phyloP scores from a whole-genome alignment of 192 early-diverging fungal genomes.

The Coemansia sp. region DNA sequence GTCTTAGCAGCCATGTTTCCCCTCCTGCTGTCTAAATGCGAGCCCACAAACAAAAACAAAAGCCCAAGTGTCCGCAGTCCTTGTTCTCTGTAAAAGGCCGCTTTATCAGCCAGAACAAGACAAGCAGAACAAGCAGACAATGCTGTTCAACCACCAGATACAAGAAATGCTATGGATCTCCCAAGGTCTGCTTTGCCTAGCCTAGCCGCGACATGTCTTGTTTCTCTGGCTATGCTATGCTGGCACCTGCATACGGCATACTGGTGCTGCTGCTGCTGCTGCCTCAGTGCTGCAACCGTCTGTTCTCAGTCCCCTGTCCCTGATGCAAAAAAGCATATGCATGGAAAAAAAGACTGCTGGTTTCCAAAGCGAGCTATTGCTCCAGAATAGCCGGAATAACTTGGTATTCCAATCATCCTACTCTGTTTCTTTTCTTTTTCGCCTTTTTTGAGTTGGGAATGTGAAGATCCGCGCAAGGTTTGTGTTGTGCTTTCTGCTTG shows the following conservation, averaged over 20 bases:
- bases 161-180: background rate
- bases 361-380: background rate
- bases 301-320: background rate
- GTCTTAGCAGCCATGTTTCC: background rate
- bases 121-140: background rate
- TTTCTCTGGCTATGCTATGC: background rate
- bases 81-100: background rate
- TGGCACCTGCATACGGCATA: background rate
- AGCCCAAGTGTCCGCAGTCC: background rate
- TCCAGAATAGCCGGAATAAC: background rate
- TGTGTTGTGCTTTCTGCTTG: background rate
- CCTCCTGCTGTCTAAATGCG: background rate
- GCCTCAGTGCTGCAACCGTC: background rate
- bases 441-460: constrained; percentile 6
- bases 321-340: no score
- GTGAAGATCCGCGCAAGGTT: constrained; percentile 4
- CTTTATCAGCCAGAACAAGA: background rate
- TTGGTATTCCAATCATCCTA: background rate
- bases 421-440: background rate
- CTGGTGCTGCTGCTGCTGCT: no score
- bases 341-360: background rate
- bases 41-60: background rate
- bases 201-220: background rate
- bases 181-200: background rate
- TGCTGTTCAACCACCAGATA: background rate